Evolutionary conservation across 371 early-diverging fungal species (phyloP), one percentile per base, ranked within the genome.

Genomic region (Dentiscutata heterogama): DNA sequence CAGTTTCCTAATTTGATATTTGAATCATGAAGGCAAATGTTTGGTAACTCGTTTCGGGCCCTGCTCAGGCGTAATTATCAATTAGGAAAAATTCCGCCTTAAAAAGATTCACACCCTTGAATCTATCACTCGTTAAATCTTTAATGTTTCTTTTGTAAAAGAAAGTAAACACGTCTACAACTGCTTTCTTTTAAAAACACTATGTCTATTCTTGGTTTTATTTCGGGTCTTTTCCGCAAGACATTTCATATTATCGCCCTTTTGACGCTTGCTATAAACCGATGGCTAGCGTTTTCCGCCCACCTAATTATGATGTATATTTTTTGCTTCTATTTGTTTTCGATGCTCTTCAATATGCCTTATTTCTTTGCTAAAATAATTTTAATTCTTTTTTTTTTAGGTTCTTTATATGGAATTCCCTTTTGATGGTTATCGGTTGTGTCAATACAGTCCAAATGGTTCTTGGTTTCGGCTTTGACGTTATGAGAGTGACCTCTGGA

Each of bases 331-430:
- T 31, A n/a, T 39, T 65, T 50, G 0, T 27, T 25, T 60, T 63
- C 6, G 18, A 7, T 63, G 18, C 1, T n/a, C n/a, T n/a, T 3
- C 61, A 6, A 2, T 25, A 18, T 3, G 2, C 50, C 50, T 50
- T 65, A n/a, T 0, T 20, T 27, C 6, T 60, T n/a, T 78, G 25
- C 31, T 29, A 78, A 51, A 78, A 51, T 8, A 61, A 22, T 31
- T n/a, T 18, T 10, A 20, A 60, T 10, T n/a, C n/a, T n/a, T n/a
- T n/a, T n/a, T n/a, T 35, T 67, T 58, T 3, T 68, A 79, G 80
- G 80, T 79, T 79, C 35, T 67, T 67, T 31, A 68, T 79, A 79
- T 79, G 80, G 80, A 79, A 79, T 54, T 67, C 80, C 13, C 29
- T 79, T 22, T 63, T 79, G 18, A 18, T 68, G n/a, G 68, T 79